Evolutionary conservation across 305 asterid genomes (phyloP), one percentile per base, ranked within the genome.

Genomic region (Plantago lanceolata): DNA sequence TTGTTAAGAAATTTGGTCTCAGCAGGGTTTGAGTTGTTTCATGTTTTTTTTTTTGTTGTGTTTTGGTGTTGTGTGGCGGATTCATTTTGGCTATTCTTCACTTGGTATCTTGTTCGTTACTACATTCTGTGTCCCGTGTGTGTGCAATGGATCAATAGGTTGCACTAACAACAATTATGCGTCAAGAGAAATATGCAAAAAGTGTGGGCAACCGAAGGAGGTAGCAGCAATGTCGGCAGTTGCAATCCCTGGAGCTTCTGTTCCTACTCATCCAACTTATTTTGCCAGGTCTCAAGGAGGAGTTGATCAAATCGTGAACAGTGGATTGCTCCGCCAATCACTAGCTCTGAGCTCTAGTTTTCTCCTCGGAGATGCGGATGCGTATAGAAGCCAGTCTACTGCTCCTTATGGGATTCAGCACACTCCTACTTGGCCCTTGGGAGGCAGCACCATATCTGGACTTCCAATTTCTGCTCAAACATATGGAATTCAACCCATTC

Each of bases 131-230:
- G 85, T 82, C 73, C 82, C 69, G 82, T 84, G 87, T 84, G 87
- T 87, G 75, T 75, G 85, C 85, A 73, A 78, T 87, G 95, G 95
- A 75, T 76, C 84, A 75, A 79, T 88, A 88, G 96, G 91, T 75
- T 88, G 95, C 95, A 88, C 97, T 88, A 90, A 88, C 96, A 88
- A 90, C 97, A 90, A 88, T 84, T 88, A 90, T 88, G 96, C 97
- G 55, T 90, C 96, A 74, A 78, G 95, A 85, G 95, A 88, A 67
- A 88, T 77, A 81, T 90, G 96, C 97, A 90, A 90, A 82, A 90
- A 90, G 83, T 90, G 96, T 81, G 96, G 94, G 67, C 95, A 85
- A 83, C 93, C 86, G 65, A 88, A 88, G 94, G 94, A 83, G 87
- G 74, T 88, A 78, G 88, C 96, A 75, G 89, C 96, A 78, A 88